These are phyloP conservation scores for Phaffia australis DNA, from an alignment of 768 basidiomycete genomes.

Conservation along the genomic window DNA sequence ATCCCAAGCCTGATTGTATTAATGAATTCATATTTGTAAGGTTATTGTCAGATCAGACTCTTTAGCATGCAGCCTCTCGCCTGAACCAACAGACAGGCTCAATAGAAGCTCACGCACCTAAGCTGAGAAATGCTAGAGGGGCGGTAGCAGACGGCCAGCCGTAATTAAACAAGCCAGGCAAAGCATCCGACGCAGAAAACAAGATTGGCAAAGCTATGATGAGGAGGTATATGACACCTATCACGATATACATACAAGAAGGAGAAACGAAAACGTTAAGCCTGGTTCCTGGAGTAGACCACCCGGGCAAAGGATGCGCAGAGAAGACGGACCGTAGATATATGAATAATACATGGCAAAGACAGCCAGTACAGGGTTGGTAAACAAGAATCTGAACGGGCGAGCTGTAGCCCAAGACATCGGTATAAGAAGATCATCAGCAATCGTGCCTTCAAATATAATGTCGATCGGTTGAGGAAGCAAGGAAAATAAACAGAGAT, in stretches of 20 bases:
- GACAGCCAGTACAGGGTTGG: conserved; percentile 12
- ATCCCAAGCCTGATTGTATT: conserved; percentile 7
- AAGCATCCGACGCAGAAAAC: not conserved
- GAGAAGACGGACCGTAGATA: conserved; percentile 9
- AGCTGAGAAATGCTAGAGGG: conserved; percentile 14
- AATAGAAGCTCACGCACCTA: not conserved
- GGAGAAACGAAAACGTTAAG: too few relatives aligned
- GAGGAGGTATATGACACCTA: conserved; percentile 10
- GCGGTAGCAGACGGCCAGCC: conserved; percentile 15
- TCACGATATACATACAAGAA: not conserved
- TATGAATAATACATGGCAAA: conserved; percentile 15
- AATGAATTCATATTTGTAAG: too few relatives aligned
- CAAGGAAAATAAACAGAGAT: too few relatives aligned
- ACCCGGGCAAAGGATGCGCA: not conserved
- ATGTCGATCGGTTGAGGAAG: too few relatives aligned
- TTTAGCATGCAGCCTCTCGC: not conserved
- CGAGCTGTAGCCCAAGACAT: conserved; percentile 10
- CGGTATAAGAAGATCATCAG: not conserved
- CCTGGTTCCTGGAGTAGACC: too few relatives aligned
- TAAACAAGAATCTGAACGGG: conserved; percentile 14
- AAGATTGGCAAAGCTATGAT: conserved; percentile 19
- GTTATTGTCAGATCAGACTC: not conserved
- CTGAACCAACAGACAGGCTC: not conserved
- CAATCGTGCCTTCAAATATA: not conserved
- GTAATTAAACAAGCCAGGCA: conserved; percentile 16